Percentiles rank a stretch among this genome's conserved stretches.
Conservation (phyloP, 805 yeast genomes). For the Martiniozyma abietophila region DNA sequence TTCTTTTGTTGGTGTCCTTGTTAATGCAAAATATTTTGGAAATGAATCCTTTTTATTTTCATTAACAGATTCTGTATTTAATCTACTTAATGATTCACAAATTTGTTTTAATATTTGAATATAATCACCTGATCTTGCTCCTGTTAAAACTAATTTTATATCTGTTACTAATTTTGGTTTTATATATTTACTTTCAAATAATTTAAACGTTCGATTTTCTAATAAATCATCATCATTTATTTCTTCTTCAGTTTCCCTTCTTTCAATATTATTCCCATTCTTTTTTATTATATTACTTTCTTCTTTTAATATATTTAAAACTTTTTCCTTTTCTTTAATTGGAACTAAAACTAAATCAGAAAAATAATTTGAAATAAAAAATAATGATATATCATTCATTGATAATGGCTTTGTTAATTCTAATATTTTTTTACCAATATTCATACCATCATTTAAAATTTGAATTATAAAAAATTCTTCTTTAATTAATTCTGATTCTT, state of each 20-base stretch:
- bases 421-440: conserved; percentile 43
- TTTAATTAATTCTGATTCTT: conserved; percentile 31
- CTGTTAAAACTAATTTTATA: conserved; percentile 41
- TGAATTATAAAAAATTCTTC: conserved; percentile 44
- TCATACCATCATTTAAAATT: conserved; percentile 51
- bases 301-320: conserved; percentile 34
- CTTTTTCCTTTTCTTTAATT: conserved; percentile 32
- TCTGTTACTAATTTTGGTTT: conserved; percentile 35
- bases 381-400: conserved; percentile 45
- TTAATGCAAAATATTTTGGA: conserved; percentile 42
- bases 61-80: conserved; percentile 11
- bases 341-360: conserved; percentile 60
- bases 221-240: conserved; percentile 10
- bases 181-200: conserved; percentile 30
- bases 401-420: conserved; percentile 53
- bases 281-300: too few species aligned
- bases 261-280: too few species aligned
- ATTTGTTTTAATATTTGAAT: conserved; percentile 33
- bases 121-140: conserved; percentile 45
- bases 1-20: conserved; percentile 43
- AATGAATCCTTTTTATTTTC: conserved; percentile 4
- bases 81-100: conserved; percentile 27
- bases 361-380: conserved; percentile 54
- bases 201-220: conserved; percentile 29
- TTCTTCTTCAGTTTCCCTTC: conserved; percentile 1